A percentile compares a stretch with the other conserved stretches of the same genome.
Evolutionary conservation across 768 basidiomycete genomes (phyloP).

Genomic region (Lactarius sanguifluus): DNA sequence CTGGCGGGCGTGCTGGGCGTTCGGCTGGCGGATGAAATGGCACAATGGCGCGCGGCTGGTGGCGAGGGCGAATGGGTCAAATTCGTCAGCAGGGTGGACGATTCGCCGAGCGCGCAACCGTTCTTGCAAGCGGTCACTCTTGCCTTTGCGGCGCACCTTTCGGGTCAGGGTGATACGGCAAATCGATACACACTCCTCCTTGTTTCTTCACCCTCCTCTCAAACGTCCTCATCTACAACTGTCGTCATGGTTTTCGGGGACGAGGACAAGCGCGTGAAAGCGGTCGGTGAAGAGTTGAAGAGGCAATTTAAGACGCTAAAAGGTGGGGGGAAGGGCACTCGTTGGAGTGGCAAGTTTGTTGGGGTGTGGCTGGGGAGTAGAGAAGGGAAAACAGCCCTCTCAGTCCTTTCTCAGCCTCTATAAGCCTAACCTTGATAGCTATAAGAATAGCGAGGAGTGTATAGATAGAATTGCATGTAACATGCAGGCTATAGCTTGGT

Average conservation of each 20-base stretch:
- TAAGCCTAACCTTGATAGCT: not conserved
- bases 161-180: slow-evolving; percentile 31
- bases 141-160: slow-evolving; percentile 40
- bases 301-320: slow-evolving; percentile 55
- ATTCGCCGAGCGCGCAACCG: slow-evolving; percentile 54
- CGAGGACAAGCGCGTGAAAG: slow-evolving; percentile 59
- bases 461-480: slow-evolving; percentile 14
- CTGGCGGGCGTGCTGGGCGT: slow-evolving; percentile 52
- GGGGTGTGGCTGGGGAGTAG: slow-evolving; percentile 60
- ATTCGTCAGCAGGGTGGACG: slow-evolving; percentile 61
- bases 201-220: slow-evolving; percentile 62
- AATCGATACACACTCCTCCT: slow-evolving; percentile 49
- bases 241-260: slow-evolving; percentile 62
- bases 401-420: slow-evolving; percentile 8
- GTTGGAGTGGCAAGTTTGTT: slow-evolving; percentile 73
- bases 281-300: slow-evolving; percentile 56
- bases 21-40: slow-evolving; percentile 42
- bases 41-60: slow-evolving; percentile 29
- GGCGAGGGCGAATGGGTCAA: slow-evolving; percentile 41
- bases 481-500: not conserved
- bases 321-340: slow-evolving; percentile 74
- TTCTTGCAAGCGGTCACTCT: slow-evolving; percentile 60
- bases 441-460: not conserved
- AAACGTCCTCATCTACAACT: slow-evolving; percentile 47
- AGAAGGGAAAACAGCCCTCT: slow-evolving; percentile 41